These are phyloP conservation scores for Xylariaceae sp. DNA, from an alignment of 2,329 filamentous ascomycete genomes.

Conservation along the genomic window DNA sequence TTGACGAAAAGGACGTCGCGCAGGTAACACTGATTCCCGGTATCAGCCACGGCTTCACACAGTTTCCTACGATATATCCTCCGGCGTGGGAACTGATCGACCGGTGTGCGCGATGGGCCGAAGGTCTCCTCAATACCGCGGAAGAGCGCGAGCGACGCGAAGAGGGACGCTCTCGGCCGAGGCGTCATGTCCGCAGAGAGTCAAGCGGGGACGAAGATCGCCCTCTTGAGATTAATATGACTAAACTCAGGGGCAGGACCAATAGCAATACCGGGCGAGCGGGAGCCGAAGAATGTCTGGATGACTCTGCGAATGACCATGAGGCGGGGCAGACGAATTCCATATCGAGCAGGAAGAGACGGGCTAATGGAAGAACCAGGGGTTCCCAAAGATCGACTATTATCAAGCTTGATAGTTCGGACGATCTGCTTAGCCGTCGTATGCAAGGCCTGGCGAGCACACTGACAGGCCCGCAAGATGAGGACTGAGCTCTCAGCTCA, in stretches of 20 bases:
- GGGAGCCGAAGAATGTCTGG: constrained; percentile 12
- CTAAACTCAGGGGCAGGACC: constrained; percentile 35
- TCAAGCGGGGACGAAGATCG: constrained; percentile 74
- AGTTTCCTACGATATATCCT: constrained; percentile 83
- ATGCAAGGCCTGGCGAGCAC: constrained; percentile 57
- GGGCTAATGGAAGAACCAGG: constrained; percentile 25
- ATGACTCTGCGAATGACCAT: constrained; percentile 19
- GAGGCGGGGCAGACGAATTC: constrained; percentile 3
- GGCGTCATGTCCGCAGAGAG: constrained; percentile 52
- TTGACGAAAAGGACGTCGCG: constrained; percentile 69
- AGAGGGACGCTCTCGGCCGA: constrained; percentile 20
- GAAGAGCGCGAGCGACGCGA: constrained; percentile 39
- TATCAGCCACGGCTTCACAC: constrained; percentile 88
- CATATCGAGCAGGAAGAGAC: constrained; percentile 27
- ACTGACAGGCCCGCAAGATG: constrained; percentile 46
- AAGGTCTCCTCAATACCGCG: constrained; percentile 63
- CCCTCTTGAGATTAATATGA: constrained; percentile 76
- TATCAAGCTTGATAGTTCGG: constrained; percentile 53
- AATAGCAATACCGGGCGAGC: constrained; percentile 23
- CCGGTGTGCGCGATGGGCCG: constrained; percentile 75
- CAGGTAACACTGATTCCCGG: constrained; percentile 84
- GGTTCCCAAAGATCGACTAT: constrained; percentile 41
- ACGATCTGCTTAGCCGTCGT: constrained; percentile 52
- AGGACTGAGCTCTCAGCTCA: constrained; percentile 30
- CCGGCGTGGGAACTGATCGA: constrained; percentile 87